Conservation (phyloP, 2,329 filamentous ascomycete genomes). For the Pseudovirgaria hyperparasitica region DNA sequence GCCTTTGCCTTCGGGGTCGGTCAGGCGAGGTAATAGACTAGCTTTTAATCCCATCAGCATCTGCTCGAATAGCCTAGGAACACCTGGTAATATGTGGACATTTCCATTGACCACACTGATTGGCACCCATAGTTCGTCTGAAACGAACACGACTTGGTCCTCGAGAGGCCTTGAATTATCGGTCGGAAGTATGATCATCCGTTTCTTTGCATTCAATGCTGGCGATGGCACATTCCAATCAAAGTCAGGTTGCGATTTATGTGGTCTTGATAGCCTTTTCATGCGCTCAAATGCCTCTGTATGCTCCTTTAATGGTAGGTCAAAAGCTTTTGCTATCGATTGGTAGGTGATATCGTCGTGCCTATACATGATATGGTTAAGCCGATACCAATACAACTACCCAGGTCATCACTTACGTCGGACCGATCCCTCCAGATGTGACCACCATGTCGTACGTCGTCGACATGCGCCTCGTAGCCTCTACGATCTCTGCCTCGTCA, state of each 20-base stretch:
- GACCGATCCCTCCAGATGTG: slow-evolving; percentile 89
- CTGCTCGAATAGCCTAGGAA: slow-evolving; percentile 71
- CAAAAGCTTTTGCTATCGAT: slow-evolving; percentile 84
- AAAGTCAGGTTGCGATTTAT: slow-evolving; percentile 61
- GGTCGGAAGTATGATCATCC: slow-evolving; percentile 81
- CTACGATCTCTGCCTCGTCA: slow-evolving; percentile 79
- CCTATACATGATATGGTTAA: slow-evolving; percentile 30
- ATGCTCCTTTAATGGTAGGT: slow-evolving; percentile 64
- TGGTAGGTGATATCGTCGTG: slow-evolving; percentile 98
- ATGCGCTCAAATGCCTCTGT: slow-evolving; percentile 66
- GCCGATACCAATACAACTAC: slow-evolving; percentile 9
- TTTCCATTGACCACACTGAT: slow-evolving; percentile 84
- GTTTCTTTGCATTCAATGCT: slow-evolving; percentile 64
- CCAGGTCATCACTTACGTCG: slow-evolving; percentile 53
- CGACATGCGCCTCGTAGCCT: slow-evolving; percentile 80
- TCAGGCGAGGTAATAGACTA: slow-evolving; percentile 53
- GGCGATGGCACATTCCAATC: slow-evolving; percentile 76
- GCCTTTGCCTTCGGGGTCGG: slow-evolving; percentile 70
- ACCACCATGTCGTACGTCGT: slow-evolving; percentile 86
- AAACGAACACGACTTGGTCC: slow-evolving; percentile 66
- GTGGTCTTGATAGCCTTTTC: slow-evolving; percentile 65
- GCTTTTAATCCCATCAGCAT: slow-evolving; percentile 69
- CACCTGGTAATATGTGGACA: slow-evolving; percentile 81
- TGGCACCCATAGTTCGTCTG: slow-evolving; percentile 81
- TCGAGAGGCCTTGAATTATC: slow-evolving; percentile 52